These are phyloP conservation scores for Saccharomyces hybrid DNA, from an alignment of 1,139 yeast species.

Conservation along the genomic window DNA sequence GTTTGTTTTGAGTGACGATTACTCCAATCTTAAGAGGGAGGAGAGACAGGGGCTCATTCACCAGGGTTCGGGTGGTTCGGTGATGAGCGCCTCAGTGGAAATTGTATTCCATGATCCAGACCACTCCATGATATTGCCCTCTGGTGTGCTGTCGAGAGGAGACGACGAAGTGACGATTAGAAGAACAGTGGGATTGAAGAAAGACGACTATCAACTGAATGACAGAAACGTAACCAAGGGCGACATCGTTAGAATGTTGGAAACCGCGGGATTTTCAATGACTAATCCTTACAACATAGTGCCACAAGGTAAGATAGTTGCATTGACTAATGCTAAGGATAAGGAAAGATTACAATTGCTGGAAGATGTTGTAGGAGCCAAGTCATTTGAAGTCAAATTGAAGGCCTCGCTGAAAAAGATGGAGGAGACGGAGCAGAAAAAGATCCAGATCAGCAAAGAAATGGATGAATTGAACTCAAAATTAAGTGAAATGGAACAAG, in stretches of 20 bases:
- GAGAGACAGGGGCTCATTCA: slow-evolving; percentile 85
- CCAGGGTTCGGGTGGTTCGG: slow-evolving; percentile 80
- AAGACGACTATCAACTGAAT: slow-evolving; percentile 80
- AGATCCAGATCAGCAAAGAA: slow-evolving; percentile 69
- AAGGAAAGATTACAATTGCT: slow-evolving; percentile 67
- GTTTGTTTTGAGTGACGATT: slow-evolving; percentile 87
- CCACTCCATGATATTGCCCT: slow-evolving; percentile 57
- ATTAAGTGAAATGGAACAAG: slow-evolving; percentile 70
- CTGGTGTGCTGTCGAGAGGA: slow-evolving; percentile 33
- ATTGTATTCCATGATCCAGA: slow-evolving; percentile 78
- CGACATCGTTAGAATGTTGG: slow-evolving; percentile 76
- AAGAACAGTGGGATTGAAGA: slow-evolving; percentile 85
- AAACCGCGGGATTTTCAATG: slow-evolving; percentile 87
- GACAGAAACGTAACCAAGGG: slow-evolving; percentile 70
- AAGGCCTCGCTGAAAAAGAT: slow-evolving; percentile 76
- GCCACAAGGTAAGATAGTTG: slow-evolving; percentile 88
- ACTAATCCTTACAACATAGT: slow-evolving; percentile 93
- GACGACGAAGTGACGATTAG: slow-evolving; percentile 63
- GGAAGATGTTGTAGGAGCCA: slow-evolving; percentile 94
- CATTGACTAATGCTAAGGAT: slow-evolving; percentile 84
- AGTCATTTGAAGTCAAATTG: slow-evolving; percentile 75
- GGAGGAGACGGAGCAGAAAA: slow-evolving; percentile 61
- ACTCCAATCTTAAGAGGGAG: slow-evolving; percentile 79
- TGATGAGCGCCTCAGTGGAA: slow-evolving; percentile 90
- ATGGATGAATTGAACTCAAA: slow-evolving; percentile 63